These are phyloP conservation scores for Moricandia moricandioides DNA, from an alignment of 345 rosid genomes.

Conservation along the genomic window DNA sequence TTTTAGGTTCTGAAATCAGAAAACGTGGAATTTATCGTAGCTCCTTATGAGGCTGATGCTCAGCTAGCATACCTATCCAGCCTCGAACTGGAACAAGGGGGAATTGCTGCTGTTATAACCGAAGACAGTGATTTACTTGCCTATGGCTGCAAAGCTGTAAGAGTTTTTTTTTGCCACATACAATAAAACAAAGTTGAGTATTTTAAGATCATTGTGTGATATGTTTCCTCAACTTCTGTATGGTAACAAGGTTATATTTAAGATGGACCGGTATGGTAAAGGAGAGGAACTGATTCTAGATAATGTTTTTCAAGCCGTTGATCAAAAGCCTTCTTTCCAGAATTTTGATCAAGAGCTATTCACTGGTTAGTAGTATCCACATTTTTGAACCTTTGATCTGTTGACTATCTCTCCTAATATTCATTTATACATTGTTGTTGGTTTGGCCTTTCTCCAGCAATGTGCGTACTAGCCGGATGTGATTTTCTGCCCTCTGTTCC, in stretches of 20 bases:
- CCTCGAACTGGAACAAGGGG: slow-evolving; percentile 65
- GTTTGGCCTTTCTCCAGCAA: slow-evolving; percentile 47
- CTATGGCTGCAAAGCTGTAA: slow-evolving; percentile 89
- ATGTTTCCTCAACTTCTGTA: slow-evolving; percentile 16
- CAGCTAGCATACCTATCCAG: slow-evolving; percentile 77
- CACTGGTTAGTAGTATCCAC: slow-evolving; percentile 45
- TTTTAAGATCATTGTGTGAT: slow-evolving; percentile 30
- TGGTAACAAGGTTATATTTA: slow-evolving; percentile 59
- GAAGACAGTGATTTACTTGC: slow-evolving; percentile 92
- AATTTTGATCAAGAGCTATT: slow-evolving; percentile 59
- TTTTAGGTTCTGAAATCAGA: slow-evolving; percentile 68
- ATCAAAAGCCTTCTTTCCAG: slow-evolving; percentile 58
- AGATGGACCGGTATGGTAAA: slow-evolving; percentile 86
- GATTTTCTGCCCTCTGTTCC: slow-evolving; percentile 92
- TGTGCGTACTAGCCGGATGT: slow-evolving; percentile 94
- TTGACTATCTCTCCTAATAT: not conserved
- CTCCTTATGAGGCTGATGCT: slow-evolving; percentile 98
- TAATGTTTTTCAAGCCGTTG: slow-evolving; percentile 52
- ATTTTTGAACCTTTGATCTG: not conserved
- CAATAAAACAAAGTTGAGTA: not conserved
- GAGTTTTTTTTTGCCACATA: slow-evolving; percentile 28
- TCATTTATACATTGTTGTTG: not conserved
- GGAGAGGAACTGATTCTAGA: slow-evolving; percentile 69
- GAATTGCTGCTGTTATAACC: slow-evolving; percentile 74
- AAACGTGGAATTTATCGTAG: slow-evolving; percentile 82